Conservation (phyloP, 257 asterid species). For the Echium plantagineum region DNA sequence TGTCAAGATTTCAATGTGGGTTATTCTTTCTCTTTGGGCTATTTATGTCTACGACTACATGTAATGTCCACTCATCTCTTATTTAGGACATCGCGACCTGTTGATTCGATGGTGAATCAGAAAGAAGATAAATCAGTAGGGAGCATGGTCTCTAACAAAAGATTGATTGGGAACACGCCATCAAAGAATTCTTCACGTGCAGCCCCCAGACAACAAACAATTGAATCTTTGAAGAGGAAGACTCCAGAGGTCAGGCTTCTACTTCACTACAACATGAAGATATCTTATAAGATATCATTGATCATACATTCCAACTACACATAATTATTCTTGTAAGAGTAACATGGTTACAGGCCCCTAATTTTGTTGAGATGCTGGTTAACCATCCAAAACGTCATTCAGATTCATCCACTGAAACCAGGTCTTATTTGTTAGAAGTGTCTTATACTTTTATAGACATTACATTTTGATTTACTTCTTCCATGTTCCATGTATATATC, state of each 20-base stretch:
- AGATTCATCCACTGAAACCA: conserved; percentile 31
- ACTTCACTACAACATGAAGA: not conserved
- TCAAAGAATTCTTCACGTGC: conserved; percentile 16
- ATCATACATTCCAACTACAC: not conserved
- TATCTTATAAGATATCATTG: not conserved
- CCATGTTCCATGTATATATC: conserved; percentile 5
- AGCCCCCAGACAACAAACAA: conserved; percentile 24
- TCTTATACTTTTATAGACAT: conserved; percentile 5
- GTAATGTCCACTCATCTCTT: conserved; percentile 8
- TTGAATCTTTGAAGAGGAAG: conserved; percentile 53
- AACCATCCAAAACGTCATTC: conserved; percentile 56
- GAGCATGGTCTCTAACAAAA: conserved; percentile 24
- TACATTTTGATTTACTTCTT: conserved; percentile 9
- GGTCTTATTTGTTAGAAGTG: conserved; percentile 27
- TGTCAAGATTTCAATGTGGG: not conserved
- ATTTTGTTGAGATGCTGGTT: conserved; percentile 23
- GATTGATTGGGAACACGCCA: conserved; percentile 17
- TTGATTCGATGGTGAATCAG: conserved; percentile 26
- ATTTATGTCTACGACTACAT: not conserved
- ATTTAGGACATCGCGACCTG: conserved; percentile 30
- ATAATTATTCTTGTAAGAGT: not conserved
- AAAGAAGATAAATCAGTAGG: conserved; percentile 26
- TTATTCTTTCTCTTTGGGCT: not conserved
- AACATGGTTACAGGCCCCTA: conserved; percentile 30
- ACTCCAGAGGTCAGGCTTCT: conserved; percentile 39